These are phyloP conservation scores for Penicillium sp. DNA, from an alignment of 2,329 filamentous ascomycete species.

Conservation along the genomic window DNA sequence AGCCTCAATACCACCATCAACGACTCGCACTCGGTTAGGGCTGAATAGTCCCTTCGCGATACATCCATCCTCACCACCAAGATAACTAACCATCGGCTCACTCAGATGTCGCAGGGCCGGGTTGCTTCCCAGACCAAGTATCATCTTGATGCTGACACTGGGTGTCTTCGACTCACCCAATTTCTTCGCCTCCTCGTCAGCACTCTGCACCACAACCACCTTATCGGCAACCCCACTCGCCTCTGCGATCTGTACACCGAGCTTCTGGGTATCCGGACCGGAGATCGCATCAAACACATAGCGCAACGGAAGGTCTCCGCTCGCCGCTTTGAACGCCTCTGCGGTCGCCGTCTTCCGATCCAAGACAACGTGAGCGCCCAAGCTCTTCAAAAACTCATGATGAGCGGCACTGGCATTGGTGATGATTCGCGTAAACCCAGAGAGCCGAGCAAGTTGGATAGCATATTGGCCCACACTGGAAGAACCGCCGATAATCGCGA, in stretches of 20 bases:
- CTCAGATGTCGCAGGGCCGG: constrained; percentile 33
- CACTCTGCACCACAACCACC: constrained; percentile 1
- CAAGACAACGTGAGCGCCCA: constrained; percentile 35
- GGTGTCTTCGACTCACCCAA: constrained; percentile 15
- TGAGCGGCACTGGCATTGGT: constrained; percentile 36
- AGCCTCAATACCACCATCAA: constrained; percentile 33
- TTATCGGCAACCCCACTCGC: constrained; percentile 14
- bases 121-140: constrained; percentile 30
- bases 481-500: constrained; percentile 40
- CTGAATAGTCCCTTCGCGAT: constrained; percentile 34
- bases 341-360: constrained; percentile 32
- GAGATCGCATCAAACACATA: constrained; percentile 41
- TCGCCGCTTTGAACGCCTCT: constrained; percentile 13
- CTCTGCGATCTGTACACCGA: constrained; percentile 36
- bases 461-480: constrained; percentile 42
- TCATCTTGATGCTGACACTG: constrained; percentile 16
- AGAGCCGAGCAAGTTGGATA: constrained; percentile 39
- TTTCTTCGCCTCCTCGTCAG: constrained; percentile 4
- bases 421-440: constrained; percentile 38
- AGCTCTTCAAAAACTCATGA: constrained; percentile 17
- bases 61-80: constrained; percentile 30
- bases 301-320: constrained; percentile 30
- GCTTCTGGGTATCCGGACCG: constrained; percentile 30
- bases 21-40: constrained; percentile 33
- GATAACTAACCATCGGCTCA: constrained; percentile 31